These are phyloP conservation scores for Rosa persica DNA, from an alignment of 306 rosid species.

Conservation along the genomic window DNA sequence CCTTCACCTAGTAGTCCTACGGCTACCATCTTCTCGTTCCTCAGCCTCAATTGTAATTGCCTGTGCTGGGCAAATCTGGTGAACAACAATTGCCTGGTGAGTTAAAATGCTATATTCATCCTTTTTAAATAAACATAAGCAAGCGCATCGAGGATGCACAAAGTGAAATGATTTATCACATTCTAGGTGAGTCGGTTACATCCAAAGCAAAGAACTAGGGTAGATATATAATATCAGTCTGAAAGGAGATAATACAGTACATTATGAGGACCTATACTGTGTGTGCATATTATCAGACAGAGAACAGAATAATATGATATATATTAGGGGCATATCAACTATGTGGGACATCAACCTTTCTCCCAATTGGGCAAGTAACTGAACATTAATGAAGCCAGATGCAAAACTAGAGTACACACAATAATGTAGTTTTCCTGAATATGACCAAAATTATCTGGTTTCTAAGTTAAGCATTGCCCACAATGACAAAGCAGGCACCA, in stretches of 20 bases:
- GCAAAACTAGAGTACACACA: constrained; percentile 2
- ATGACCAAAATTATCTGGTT: not conserved
- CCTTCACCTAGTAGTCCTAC: constrained; percentile 92
- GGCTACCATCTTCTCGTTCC: constrained; percentile 99
- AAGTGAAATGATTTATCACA: not conserved
- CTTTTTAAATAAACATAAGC: constrained; percentile 3
- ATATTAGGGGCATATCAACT: not conserved
- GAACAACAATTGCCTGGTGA: constrained; percentile 9
- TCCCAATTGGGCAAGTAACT: not conserved
- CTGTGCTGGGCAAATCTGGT: constrained; percentile 95
- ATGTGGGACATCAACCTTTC: not conserved
- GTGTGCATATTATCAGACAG: not conserved
- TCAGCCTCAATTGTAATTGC: constrained; percentile 99
- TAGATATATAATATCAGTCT: not conserved
- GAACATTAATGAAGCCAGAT: not conserved
- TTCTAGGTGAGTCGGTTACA: not conserved
- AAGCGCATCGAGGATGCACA: not conserved
- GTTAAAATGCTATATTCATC: constrained; percentile 1
- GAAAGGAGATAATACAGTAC: not conserved
- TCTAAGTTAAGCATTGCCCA: not conserved
- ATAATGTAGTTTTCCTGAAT: not conserved
- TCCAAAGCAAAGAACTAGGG: not conserved
- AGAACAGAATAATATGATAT: not conserved
- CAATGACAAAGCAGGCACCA: not conserved
- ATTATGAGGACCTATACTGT: not conserved